Conservation (phyloP, 768 basidiomycete species). For the Hydnomerulius pinastri region DNA sequence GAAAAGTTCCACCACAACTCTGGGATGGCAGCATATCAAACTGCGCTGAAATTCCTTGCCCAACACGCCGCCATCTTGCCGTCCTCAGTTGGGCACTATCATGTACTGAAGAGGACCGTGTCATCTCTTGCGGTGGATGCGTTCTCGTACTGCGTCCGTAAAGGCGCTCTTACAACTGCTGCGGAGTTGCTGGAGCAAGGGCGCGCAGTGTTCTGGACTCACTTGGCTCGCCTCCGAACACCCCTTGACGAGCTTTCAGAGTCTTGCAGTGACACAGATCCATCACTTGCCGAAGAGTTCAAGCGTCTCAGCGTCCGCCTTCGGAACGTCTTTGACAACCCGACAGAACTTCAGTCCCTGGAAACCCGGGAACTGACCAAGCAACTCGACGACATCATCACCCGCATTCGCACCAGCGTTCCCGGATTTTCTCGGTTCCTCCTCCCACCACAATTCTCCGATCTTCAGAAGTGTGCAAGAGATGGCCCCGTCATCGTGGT, state of each 20-base stretch:
- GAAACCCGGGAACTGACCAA: constrained; percentile 1
- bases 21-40: too few species aligned
- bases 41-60: constrained; percentile 1
- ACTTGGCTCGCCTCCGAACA: constrained; percentile 14
- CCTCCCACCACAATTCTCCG: constrained; percentile 11
- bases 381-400: constrained; percentile 12
- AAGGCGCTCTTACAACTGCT: constrained; percentile 11
- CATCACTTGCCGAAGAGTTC: constrained; percentile 9
- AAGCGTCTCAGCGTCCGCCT: constrained; percentile 2
- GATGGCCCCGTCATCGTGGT: constrained; percentile 32
- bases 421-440: constrained; percentile 27
- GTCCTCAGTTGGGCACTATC: not conserved
- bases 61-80: not conserved
- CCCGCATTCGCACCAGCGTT: constrained; percentile 11
- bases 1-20: too few species aligned
- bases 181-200: constrained; percentile 32
- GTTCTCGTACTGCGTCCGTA: constrained; percentile 11
- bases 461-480: constrained; percentile 11
- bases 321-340: not conserved
- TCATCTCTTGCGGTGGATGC: constrained; percentile 6
- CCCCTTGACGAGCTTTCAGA: constrained; percentile 10
- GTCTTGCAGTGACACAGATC: not conserved
- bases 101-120: not conserved
- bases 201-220: constrained; percentile 17
- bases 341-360: not conserved